phyloP scores from a whole-genome alignment of 2,329 filamentous ascomycete genomes.

The Meredithiella fracta region DNA sequence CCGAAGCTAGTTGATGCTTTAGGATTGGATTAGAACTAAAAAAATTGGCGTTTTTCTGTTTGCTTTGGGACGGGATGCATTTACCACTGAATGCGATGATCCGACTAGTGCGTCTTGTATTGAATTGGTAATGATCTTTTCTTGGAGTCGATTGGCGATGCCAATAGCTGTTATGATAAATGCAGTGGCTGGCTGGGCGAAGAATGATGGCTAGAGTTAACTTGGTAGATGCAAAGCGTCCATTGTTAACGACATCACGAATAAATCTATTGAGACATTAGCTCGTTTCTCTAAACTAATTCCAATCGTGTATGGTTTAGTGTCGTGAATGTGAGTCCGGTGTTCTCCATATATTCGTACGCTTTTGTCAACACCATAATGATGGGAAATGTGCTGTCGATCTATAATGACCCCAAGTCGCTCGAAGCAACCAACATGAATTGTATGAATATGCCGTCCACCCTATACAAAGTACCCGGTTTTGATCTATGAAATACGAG shows the following conservation, averaged over 20 bases:
- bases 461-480: too few species aligned
- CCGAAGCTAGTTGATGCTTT: background rate
- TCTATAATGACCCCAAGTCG: too few species aligned
- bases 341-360: background rate
- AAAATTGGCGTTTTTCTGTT: constrained; percentile 8
- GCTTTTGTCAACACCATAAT: background rate
- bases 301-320: background rate
- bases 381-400: too few species aligned
- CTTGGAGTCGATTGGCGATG: background rate
- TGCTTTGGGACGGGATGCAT: constrained; percentile 9
- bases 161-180: background rate
- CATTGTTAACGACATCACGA: constrained; percentile 3
- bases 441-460: too few species aligned
- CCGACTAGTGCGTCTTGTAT: background rate
- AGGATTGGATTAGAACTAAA: background rate
- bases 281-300: constrained; percentile 2
- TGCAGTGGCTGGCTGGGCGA: background rate
- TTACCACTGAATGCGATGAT: constrained; percentile 4
- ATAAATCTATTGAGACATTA: constrained; percentile 3
- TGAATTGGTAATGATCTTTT: background rate
- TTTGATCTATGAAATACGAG: too few species aligned
- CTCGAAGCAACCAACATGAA: too few species aligned
- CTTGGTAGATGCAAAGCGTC: constrained; percentile 1
- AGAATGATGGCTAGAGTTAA: background rate
- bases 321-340: background rate